Conservation (phyloP, 208 protist species). For the Naegleria fowleri region DNA sequence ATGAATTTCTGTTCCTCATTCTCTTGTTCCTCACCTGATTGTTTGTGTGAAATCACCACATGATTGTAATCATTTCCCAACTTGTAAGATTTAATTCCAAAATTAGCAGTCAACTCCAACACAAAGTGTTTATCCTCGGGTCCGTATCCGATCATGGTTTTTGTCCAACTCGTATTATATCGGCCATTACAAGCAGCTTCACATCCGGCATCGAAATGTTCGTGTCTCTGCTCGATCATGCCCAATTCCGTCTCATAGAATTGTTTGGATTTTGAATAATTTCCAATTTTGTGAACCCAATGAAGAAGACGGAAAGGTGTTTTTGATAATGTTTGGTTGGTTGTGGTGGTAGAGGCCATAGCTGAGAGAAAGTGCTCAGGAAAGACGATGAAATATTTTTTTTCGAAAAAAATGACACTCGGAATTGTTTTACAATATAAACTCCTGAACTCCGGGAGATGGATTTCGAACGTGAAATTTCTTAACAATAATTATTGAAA, state of each 20-base stretch:
- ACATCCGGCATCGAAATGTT: conserved; percentile 39
- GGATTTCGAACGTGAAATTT: too few species aligned
- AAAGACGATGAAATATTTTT: too few species aligned
- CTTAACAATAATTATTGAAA: too few species aligned
- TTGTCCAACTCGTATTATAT: conserved; percentile 24
- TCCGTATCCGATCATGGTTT: conserved; percentile 42
- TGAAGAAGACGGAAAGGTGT: background rate
- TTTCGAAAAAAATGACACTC: too few species aligned
- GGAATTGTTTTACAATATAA: too few species aligned
- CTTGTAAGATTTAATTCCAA: conserved; percentile 35
- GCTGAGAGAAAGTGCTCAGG: too few species aligned
- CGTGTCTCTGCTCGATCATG: conserved; percentile 40
- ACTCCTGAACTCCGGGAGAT: too few species aligned
- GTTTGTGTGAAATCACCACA: background rate
- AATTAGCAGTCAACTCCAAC: conserved; percentile 42
- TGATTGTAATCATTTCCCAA: conserved; percentile 36
- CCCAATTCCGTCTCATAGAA: conserved; percentile 24
- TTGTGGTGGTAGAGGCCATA: too few species aligned
- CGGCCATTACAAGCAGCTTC: conserved; percentile 40
- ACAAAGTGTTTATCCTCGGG: conserved; percentile 39
- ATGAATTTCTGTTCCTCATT: background rate
- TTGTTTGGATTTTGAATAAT: background rate
- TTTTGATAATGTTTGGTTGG: too few species aligned
- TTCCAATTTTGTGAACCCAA: conserved; percentile 26
- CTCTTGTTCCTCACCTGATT: background rate